Evolutionary conservation across 441 rosid species (phyloP).

Genomic region (Aleurites moluccanus): DNA sequence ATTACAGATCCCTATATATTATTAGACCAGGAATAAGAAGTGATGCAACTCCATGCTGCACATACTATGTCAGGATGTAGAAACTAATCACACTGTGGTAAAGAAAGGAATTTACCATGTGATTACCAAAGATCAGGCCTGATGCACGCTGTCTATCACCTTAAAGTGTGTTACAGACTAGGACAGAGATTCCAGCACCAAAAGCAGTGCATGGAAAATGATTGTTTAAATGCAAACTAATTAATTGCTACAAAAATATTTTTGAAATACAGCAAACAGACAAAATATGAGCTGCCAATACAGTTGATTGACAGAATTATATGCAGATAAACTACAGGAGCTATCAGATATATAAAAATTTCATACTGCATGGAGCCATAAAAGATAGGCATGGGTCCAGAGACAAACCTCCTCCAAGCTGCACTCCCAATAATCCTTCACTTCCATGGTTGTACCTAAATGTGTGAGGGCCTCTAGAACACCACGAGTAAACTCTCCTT

Average conservation of each 20-base stretch:
- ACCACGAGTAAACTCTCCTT: conserved; percentile 40
- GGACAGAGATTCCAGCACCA: background rate
- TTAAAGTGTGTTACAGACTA: background rate
- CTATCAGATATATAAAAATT: background rate
- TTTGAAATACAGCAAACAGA: background rate
- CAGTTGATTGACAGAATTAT: conserved; percentile 3
- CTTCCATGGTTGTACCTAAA: conserved; percentile 43
- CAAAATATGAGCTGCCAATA: background rate
- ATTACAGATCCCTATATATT: background rate
- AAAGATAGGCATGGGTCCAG: conserved; percentile 5
- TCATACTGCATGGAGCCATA: background rate
- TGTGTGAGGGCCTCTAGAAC: conserved; percentile 38
- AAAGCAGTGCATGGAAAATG: background rate
- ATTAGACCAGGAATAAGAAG: background rate
- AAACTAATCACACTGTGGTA: background rate
- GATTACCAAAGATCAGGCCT: background rate
- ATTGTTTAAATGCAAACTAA: background rate
- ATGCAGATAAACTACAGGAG: conserved; percentile 6
- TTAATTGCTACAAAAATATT: conserved; percentile 2
- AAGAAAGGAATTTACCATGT: background rate
- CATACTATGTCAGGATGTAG: background rate
- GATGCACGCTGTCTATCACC: background rate
- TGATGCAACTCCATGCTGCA: background rate
- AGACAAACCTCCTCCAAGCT: conserved; percentile 49
- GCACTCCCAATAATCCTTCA: conserved; percentile 60